phyloP scores from a whole-genome alignment of 345 rosid genomes.

The Citrus mangshanensis region DNA sequence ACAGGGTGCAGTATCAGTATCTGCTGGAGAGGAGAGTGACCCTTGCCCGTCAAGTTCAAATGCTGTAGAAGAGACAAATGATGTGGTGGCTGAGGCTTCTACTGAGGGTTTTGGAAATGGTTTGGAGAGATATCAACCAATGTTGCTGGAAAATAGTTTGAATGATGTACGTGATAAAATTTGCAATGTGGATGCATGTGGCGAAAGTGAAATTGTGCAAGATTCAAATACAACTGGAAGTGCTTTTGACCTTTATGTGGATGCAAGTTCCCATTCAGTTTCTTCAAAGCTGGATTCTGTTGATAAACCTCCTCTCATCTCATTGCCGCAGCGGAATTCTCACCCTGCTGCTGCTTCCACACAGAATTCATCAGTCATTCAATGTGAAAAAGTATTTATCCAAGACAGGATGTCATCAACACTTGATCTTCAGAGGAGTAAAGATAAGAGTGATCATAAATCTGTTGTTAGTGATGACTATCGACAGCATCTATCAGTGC shows the following conservation, averaged over 20 bases:
- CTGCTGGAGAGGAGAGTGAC: slow-evolving; percentile 17
- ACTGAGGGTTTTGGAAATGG: slow-evolving; percentile 23
- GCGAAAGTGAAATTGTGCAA: slow-evolving; percentile 28
- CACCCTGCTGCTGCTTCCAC: slow-evolving; percentile 4
- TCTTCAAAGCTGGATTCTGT: slow-evolving; percentile 30
- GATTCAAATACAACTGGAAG: slow-evolving; percentile 26
- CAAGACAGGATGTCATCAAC: slow-evolving; percentile 37
- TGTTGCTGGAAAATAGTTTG: slow-evolving; percentile 19
- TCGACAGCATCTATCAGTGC: slow-evolving; percentile 26
- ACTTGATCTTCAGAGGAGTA: slow-evolving; percentile 20
- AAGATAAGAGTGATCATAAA: slow-evolving; percentile 10
- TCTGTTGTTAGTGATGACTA: slow-evolving; percentile 30
- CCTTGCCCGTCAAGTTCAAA: slow-evolving; percentile 26
- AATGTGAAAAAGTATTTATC: slow-evolving; percentile 21
- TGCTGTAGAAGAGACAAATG: slow-evolving; percentile 25
- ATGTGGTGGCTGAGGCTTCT: slow-evolving; percentile 22
- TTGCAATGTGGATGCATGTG: slow-evolving; percentile 17
- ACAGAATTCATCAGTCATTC: slow-evolving; percentile 30
- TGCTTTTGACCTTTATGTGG: slow-evolving; percentile 28
- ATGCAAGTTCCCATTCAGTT: slow-evolving; percentile 32
- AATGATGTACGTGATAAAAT: not conserved
- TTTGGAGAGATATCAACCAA: slow-evolving; percentile 15
- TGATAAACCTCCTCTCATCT: slow-evolving; percentile 20
- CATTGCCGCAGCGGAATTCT: slow-evolving; percentile 26
- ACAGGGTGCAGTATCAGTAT: slow-evolving; percentile 21